Base-by-base conservation (phyloP, 768 basidiomycete species). In the Mycena polygramma region DNA sequence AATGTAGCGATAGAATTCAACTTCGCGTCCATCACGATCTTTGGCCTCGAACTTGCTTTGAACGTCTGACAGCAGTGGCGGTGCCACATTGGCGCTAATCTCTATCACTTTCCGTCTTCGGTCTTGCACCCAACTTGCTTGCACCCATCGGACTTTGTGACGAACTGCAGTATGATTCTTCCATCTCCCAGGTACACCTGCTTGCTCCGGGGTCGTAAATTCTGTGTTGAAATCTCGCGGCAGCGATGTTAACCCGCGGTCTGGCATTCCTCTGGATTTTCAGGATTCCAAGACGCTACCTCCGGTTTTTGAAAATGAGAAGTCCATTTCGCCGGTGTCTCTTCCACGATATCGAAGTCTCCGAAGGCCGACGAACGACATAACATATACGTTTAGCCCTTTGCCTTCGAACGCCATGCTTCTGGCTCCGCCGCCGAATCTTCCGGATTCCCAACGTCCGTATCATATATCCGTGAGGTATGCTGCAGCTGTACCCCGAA, bases 391-490 rank as follows among this genome's bases (percentile, higher is more conserved):
- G 9, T 85, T 84, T 72, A 75, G 76, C 52, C 83, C 82, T 7
- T 79, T 70, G n/a, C 79, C 79, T 10, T 75, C 79, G 7, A 85
- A 84, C 63, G 79, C 79, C 52, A 86, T 85, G 84, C 74, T 81
- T 5, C 74, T 85, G 48, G 74, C 77, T 13, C 77, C 81, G 43
- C 82, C 83, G 52, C 73, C 76, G 19, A 77, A 73, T 73, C 57
- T 75, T 36, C 73, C 61, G 30, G 72, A 74, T 49, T 54, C 77
- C n/a, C 79, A 80, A 35, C 79, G 80, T 5, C 78, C 83, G 19
- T 86, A 86, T 55, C 83, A 83, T 63, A 84, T 88, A 26, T 81
- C 83, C 17, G 85, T 87, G 26, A 72, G 63, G 71, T 72, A 54
- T 9, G 17, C 49, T 2, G 4, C 19, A n/a, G 10, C 22, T 19